A percentile compares a stretch with the other conserved stretches of the same genome.
Evolutionary conservation across 2,329 filamentous ascomycete species (phyloP).

Genomic region (Alternaria dauci): DNA sequence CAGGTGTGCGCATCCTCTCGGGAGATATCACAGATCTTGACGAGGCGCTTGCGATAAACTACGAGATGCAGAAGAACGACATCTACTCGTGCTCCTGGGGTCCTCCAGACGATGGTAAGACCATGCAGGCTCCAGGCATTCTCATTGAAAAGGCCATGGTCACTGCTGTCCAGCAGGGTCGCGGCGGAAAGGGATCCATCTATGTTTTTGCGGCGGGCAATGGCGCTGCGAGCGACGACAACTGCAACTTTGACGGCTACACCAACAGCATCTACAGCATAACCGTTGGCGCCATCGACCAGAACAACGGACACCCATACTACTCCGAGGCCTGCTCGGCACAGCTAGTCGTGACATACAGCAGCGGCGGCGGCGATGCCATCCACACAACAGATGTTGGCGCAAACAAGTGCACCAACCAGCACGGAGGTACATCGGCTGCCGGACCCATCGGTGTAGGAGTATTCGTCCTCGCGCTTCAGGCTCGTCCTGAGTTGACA

Average conservation of each 20-base stretch:
- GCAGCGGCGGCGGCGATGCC: conserved; percentile 84
- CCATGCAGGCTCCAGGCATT: conserved; percentile 92
- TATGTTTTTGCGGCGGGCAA: conserved; percentile 98
- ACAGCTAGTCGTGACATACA: conserved; percentile 94
- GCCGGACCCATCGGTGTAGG: conserved; percentile 92
- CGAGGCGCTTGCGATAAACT: conserved; percentile 92
- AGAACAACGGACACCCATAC: conserved; percentile 86
- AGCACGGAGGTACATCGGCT: conserved; percentile 95
- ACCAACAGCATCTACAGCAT: conserved; percentile 99
- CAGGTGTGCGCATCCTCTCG: conserved; percentile 91
- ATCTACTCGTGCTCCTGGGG: conserved; percentile 99
- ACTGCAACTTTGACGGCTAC: conserved; percentile 99
- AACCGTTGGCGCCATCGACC: conserved; percentile 91
- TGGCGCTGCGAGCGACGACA: conserved; percentile 84
- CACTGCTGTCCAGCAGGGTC: conserved; percentile 88
- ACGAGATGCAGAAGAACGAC: conserved; percentile 87
- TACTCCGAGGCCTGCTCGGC: conserved; percentile 98
- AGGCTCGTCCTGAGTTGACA: conserved; percentile 82
- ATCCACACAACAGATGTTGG: conserved; percentile 98
- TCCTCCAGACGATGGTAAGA: conserved; percentile 88
- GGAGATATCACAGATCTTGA: conserved; percentile 91
- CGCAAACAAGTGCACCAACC: conserved; percentile 75
- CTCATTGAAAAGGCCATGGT: conserved; percentile 91
- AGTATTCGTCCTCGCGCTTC: conserved; percentile 86
- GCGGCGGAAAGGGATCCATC: conserved; percentile 83